Evolutionary conservation across 1,284 basidiomycete genomes (phyloP).

Genomic region (Trametes hirsuta): DNA sequence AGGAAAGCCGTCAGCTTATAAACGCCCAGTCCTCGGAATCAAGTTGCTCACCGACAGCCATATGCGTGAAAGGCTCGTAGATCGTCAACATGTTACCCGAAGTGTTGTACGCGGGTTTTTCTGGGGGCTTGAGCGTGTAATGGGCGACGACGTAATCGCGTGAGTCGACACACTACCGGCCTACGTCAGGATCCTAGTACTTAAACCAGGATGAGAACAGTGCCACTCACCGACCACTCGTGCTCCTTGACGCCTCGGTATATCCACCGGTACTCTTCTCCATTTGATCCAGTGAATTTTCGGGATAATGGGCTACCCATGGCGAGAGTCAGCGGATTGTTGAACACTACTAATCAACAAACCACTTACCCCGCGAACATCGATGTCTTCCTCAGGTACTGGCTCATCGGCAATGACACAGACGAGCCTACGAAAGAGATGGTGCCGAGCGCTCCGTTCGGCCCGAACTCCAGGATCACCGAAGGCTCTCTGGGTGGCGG

Average conservation of each 20-base stretch:
- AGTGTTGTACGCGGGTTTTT: constrained; percentile 57
- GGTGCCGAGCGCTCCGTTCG: constrained; percentile 57
- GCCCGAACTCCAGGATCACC: constrained; percentile 59
- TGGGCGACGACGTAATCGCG: constrained; percentile 66
- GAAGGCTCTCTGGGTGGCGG: constrained; percentile 53
- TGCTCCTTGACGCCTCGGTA: constrained; percentile 53
- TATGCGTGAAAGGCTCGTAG: constrained; percentile 55
- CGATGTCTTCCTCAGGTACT: constrained; percentile 61
- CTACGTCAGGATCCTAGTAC: constrained; percentile 2
- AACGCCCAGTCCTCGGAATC: background rate
- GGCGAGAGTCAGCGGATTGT: background rate
- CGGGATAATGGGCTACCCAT: constrained; percentile 56
- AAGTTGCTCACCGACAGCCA: constrained; percentile 55
- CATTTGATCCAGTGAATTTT: constrained; percentile 68
- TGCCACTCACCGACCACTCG: constrained; percentile 67
- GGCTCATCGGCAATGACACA: constrained; percentile 55
- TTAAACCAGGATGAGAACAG: constrained; percentile 3
- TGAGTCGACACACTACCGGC: constrained; percentile 54
- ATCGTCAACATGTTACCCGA: constrained; percentile 70
- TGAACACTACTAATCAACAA: background rate
- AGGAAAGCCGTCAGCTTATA: background rate
- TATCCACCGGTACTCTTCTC: constrained; percentile 68
- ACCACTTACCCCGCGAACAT: constrained; percentile 62
- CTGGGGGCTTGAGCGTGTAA: constrained; percentile 57
- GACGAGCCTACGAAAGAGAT: constrained; percentile 50